Evolutionary conservation across 768 basidiomycete species (phyloP).

Genomic region (Cystoderma amianthinum): DNA sequence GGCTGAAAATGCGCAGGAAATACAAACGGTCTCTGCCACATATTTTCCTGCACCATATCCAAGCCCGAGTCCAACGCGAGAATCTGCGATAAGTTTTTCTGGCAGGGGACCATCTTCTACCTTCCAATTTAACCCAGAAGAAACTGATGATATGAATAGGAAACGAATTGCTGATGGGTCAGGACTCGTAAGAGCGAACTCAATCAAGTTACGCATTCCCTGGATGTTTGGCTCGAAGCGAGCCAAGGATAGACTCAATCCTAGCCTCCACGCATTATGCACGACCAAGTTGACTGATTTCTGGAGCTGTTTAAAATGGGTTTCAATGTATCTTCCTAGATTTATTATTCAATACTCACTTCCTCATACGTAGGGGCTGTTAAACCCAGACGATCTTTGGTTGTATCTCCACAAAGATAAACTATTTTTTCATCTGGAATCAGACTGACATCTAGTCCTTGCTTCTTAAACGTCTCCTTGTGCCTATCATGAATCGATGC

Average conservation of each 20-base stretch:
- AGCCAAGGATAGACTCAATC: slow-evolving; percentile 38
- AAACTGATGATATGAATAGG: slow-evolving; percentile 34
- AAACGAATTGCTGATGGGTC: slow-evolving; percentile 19
- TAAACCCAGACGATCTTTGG: slow-evolving; percentile 21
- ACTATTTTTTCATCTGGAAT: slow-evolving; percentile 22
- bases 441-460: slow-evolving; percentile 18
- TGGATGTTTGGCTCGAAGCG: slow-evolving; percentile 45
- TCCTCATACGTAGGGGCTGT: slow-evolving; percentile 10
- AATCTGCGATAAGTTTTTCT: slow-evolving; percentile 23
- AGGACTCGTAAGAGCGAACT: slow-evolving; percentile 23
- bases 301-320: slow-evolving; percentile 17
- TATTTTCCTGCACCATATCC: slow-evolving; percentile 46
- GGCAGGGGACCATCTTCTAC: slow-evolving; percentile 20
- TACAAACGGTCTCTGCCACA: slow-evolving; percentile 26
- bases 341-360: slow-evolving; percentile 13
- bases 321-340: slow-evolving; percentile 5
- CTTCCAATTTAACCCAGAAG: slow-evolving; percentile 22
- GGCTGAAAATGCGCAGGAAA: background rate
- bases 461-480: slow-evolving; percentile 16
- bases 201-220: slow-evolving; percentile 38
- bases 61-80: slow-evolving; percentile 23
- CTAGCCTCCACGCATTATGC: slow-evolving; percentile 36
- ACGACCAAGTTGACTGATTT: slow-evolving; percentile 25
- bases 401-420: slow-evolving; percentile 24
- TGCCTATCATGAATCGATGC: slow-evolving; percentile 16